Conservation (phyloP, 768 basidiomycete genomes). For the Tricholoma bakamatsutake region DNA sequence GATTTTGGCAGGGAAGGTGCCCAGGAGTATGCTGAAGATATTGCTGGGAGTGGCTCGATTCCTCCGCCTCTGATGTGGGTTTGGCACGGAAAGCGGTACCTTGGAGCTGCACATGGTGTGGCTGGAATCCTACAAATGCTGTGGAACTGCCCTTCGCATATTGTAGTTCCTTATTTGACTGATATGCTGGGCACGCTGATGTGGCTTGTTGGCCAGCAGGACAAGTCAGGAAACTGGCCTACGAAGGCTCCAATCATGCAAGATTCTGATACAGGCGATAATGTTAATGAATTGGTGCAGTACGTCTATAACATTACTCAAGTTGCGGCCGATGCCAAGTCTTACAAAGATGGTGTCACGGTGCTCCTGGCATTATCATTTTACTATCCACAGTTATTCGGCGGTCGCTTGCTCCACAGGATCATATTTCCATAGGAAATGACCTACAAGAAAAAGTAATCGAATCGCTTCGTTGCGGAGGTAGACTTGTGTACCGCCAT, state of each 20-base stretch:
- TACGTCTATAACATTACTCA: constrained; percentile 20
- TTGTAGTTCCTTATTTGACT: constrained; percentile 32
- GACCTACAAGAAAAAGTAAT: constrained; percentile 22
- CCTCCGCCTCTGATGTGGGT: constrained; percentile 50
- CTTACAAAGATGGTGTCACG: constrained; percentile 49
- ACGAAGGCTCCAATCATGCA: constrained; percentile 28
- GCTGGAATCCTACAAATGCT: constrained; percentile 52
- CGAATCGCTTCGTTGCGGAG: constrained; percentile 32
- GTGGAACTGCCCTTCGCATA: constrained; percentile 32
- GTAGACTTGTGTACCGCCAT: constrained; percentile 36
- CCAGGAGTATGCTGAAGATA: constrained; percentile 22
- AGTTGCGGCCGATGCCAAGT: background rate
- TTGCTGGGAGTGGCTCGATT: constrained; percentile 11
- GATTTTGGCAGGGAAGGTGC: constrained; percentile 37
- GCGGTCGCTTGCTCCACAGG: constrained; percentile 12
- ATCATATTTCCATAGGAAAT: constrained; percentile 15
- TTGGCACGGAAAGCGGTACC: constrained; percentile 52
- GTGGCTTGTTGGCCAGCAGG: constrained; percentile 44
- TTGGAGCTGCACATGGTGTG: constrained; percentile 60
- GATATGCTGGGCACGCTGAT: constrained; percentile 38
- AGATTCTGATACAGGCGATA: constrained; percentile 12
- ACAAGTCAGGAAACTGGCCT: constrained; percentile 48
- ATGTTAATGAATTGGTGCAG: constrained; percentile 45
- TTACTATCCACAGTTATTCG: constrained; percentile 39
- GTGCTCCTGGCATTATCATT: constrained; percentile 46